A percentile compares a stretch with the other conserved stretches of the same genome.
Evolutionary conservation across 371 early-diverging fungal species (phyloP).

Genomic region (Dichotomocladium elegans): DNA sequence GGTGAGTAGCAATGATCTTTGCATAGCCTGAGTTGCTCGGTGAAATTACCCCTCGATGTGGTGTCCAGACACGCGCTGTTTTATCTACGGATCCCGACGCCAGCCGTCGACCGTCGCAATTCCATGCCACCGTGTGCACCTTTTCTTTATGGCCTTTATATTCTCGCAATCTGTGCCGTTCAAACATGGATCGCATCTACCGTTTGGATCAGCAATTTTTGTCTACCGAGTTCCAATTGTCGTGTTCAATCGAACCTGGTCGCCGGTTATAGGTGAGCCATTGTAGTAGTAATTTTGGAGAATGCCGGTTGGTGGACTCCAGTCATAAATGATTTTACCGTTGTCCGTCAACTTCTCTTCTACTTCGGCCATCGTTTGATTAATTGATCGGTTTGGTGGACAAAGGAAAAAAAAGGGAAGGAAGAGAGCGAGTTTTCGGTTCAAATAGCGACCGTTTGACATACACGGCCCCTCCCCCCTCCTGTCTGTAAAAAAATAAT

Average conservation of each 20-base stretch:
- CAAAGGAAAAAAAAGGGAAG: not conserved
- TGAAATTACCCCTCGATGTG: slow-evolving; percentile 52
- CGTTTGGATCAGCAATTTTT: not conserved
- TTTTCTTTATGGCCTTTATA: slow-evolving; percentile 55
- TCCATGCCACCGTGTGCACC: slow-evolving; percentile 65
- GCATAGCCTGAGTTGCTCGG: not conserved
- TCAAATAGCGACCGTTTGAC: not conserved
- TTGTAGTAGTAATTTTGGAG: slow-evolving; percentile 25
- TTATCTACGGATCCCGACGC: slow-evolving; percentile 70
- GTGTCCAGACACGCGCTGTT: slow-evolving; percentile 66
- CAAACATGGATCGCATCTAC: slow-evolving; percentile 34
- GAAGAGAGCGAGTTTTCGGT: not conserved
- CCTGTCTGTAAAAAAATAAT: not conserved
- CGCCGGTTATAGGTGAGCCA: slow-evolving; percentile 21
- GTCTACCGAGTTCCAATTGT: not conserved
- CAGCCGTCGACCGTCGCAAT: slow-evolving; percentile 58
- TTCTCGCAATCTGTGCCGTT: slow-evolving; percentile 35
- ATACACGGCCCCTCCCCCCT: too few relatives aligned
- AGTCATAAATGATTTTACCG: slow-evolving; percentile 32
- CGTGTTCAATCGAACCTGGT: slow-evolving; percentile 16
- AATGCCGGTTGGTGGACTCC: slow-evolving; percentile 36
- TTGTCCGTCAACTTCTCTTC: slow-evolving; percentile 8
- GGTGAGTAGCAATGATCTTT: slow-evolving; percentile 1
- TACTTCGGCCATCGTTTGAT: not conserved
- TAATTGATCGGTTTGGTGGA: not conserved